A percentile compares a stretch with the other conserved stretches of the same genome.
These are phyloP conservation scores for Ulota crispa DNA, from an alignment of 225 moss, liverwort and hornwort species.

Conservation along the genomic window DNA sequence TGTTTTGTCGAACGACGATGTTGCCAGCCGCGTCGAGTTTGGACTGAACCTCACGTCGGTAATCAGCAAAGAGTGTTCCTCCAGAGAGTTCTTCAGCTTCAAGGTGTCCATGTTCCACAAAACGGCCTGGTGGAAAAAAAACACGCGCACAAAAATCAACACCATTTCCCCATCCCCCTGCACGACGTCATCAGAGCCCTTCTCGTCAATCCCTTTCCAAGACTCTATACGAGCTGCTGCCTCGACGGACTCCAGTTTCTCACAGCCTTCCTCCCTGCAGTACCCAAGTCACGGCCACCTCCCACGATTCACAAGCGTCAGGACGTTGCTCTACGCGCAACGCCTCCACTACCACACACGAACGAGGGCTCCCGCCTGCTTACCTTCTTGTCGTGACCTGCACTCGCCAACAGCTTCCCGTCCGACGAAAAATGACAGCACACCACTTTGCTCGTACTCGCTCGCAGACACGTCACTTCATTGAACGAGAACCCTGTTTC, in stretches of 20 bases:
- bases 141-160: conserved; percentile 2
- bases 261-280: background rate
- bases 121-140: conserved; percentile 57
- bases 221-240: background rate
- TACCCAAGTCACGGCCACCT: background rate
- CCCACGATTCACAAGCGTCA: background rate
- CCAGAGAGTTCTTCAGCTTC: conserved; percentile 93
- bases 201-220: background rate
- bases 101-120: conserved; percentile 99
- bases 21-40: conserved; percentile 92
- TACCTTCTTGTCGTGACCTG: conserved; percentile 98
- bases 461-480: conserved; percentile 95
- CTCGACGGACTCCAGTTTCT: background rate
- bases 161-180: background rate
- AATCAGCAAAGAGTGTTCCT: conserved; percentile 95
- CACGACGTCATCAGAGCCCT: background rate
- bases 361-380: background rate
- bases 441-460: conserved; percentile 97
- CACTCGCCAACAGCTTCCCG: conserved; percentile 96
- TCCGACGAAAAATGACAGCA: conserved; percentile 99
- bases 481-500: conserved; percentile 91
- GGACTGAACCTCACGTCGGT: conserved; percentile 98
- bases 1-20: conserved; percentile 99
- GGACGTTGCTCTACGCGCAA: background rate
- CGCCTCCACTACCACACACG: background rate